Evolutionary conservation across 192 early-diverging fungal species (phyloP), one percentile per base, ranked within the genome.

Genomic region (Linnemannia schmuckeri): DNA sequence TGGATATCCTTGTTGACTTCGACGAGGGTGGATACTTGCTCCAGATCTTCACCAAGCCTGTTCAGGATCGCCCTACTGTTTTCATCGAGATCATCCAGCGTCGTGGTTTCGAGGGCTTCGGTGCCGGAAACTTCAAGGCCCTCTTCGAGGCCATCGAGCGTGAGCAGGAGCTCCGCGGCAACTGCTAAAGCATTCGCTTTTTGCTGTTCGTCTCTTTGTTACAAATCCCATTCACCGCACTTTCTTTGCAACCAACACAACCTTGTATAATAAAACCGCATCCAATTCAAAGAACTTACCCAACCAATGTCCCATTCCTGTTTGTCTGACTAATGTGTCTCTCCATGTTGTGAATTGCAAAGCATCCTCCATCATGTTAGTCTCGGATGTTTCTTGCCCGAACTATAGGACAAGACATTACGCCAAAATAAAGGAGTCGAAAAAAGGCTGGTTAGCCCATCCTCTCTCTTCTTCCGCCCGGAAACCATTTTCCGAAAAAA

Each of bases 61-160:
- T 97, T 22, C 95, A 98, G 90, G 98, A 99, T 87, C 93, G 98
- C 68, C 98, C 98, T 5, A 99, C 98, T 6, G 91, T 99, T 42
- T 99, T 99, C 81, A 92, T 99, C 80, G 98, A 99, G 89, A 95
- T 99, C 85, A 99, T 99, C 86, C 98, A 99, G 89, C 95, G 97
- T 52, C 94, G 94, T 68, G 96, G 97, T 85, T 96, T 98, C 89
- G 90, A 95, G 88, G 96, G 96, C 42, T 98, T 98, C 88, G 98
- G 97, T 75, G 97, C 97, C 66, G 98, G 98, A 72, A 99, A 99
- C 93, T 98, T 99, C 92, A 96, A 97, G 94, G 96, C 96, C 77
- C 92, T 99, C 72, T 99, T 99, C 90, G 97, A 97, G 91, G 94
- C 96, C 61, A 94, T 99, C 77, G 98, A 99, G 92, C 89, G 91